phyloP scores from a whole-genome alignment of 495 filamentous ascomycete genomes.

The Aspergillus sclerotiicarbonarius region DNA sequence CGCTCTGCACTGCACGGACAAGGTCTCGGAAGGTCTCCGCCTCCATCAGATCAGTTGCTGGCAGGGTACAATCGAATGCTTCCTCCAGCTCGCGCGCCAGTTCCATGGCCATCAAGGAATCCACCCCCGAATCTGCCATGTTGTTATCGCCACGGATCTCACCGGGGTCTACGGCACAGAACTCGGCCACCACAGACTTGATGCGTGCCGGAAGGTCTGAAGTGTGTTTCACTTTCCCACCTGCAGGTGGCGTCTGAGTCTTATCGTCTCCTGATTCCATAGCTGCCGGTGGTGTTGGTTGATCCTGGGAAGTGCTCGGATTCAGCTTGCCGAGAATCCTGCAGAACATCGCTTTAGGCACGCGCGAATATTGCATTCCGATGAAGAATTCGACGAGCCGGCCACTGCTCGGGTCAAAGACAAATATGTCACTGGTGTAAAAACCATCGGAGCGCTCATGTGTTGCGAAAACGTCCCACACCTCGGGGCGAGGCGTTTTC shows the following conservation, averaged over 20 bases:
- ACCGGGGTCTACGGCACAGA: conserved; percentile 42
- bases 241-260: background rate
- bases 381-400: conserved; percentile 47
- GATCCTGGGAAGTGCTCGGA: background rate
- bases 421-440: conserved; percentile 51
- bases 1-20: conserved; percentile 14
- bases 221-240: background rate
- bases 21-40: conserved; percentile 25
- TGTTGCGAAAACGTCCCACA: conserved; percentile 45
- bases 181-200: conserved; percentile 18
- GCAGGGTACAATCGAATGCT: conserved; percentile 39
- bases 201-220: conserved; percentile 14
- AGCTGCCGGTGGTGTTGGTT: background rate
- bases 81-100: conserved; percentile 49
- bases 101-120: conserved; percentile 58
- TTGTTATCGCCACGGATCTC: conserved; percentile 39
- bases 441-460: conserved; percentile 35
- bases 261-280: background rate
- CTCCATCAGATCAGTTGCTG: conserved; percentile 35
- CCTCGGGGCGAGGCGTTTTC: conserved; percentile 21
- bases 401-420: conserved; percentile 45
- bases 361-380: conserved; percentile 46
- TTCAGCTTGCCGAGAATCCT: conserved; percentile 26
- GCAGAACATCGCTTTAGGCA: conserved; percentile 43
- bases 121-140: conserved; percentile 52